Base-by-base conservation (phyloP, 2,329 filamentous ascomycete genomes). In the Atkinsonella hypoxylon region DNA sequence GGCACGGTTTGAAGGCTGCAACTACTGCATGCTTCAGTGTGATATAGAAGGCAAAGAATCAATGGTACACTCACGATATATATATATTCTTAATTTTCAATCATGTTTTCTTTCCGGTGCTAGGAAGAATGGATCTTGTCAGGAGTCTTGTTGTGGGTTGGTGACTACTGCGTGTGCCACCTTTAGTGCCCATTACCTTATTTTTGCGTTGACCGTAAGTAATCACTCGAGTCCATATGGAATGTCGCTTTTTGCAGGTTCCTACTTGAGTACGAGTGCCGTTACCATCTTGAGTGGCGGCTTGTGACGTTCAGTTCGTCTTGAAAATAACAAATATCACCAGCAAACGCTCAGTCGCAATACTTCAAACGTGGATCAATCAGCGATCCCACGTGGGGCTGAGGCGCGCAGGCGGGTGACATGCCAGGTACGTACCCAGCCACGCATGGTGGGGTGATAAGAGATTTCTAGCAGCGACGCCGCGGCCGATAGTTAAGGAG, bases 401-500 rank as follows among this genome's bases (percentile, higher is more conserved):
- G 2, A 22, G 18, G 13, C 18, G 18, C 7, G 42, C 17, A 22
- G 9, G 42, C 39, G 39, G 39, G 13, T 41, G 39, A 41, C 34
- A 36, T 15, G 7, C 10, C 18, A 22, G 20, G 45, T 34, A 48
- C 26, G 39, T 22, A 26, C 17, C 13, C 13, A 31, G 15, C 15
- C 6, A 12, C 20, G 15, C 30, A 15, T 39, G 41, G 34, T 18
- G 13, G 42, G 34, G 42, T 38, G 49, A 50, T 50, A 47, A 50
- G 49, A 50, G n/a, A 32, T 36, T 48, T 36, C 13, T 26, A 32
- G 40, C 22, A 39, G 39, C 41, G 41, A 34, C 42, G 45, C n/a
- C 12, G 40, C 15, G 32, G 17, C n/a, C 17, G 50, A 51, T 51
- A 51, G n/a, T n/a, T n/a, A 48, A 41, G 44, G n/a, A n/a, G 20